phyloP scores from a whole-genome alignment of 306 rosid species.

The Lathyrus aphaca region DNA sequence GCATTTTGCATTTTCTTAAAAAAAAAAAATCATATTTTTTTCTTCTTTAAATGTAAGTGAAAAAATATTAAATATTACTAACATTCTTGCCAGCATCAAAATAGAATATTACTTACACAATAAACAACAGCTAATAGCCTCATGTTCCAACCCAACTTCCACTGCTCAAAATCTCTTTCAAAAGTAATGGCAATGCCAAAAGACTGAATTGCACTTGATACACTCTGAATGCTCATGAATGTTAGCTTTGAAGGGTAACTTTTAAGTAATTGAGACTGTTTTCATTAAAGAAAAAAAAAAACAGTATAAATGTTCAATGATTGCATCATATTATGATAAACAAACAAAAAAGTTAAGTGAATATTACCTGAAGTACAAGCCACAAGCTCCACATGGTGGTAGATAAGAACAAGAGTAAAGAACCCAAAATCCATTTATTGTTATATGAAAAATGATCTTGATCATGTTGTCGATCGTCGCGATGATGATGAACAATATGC shows the following conservation, averaged over 20 bases:
- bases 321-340: too few species aligned
- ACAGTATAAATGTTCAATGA: too few species aligned
- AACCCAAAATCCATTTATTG: conserved; percentile 60
- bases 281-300: too few species aligned
- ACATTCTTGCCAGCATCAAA: neutral
- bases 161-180: conserved; percentile 55
- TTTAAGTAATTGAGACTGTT: conserved; percentile 52
- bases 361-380: conserved; percentile 46
- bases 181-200: conserved; percentile 56
- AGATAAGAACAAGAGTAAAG: conserved; percentile 45
- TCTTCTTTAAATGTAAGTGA: neutral
- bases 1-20: too few species aligned
- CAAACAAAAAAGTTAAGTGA: too few species aligned
- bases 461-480: conserved; percentile 25
- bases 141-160: conserved; percentile 64
- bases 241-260: conserved; percentile 55
- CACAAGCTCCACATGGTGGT: conserved; percentile 55
- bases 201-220: conserved; percentile 53
- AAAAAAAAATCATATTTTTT: too few species aligned
- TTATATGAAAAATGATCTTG: conserved; percentile 41
- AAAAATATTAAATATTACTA: neutral
- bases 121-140: conserved; percentile 48
- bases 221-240: conserved; percentile 50
- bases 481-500: conserved; percentile 37
- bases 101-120: conserved; percentile 44